Base-by-base conservation (phyloP, 1,284 basidiomycete species). In the Cutaneotrichosporon mucoides region DNA sequence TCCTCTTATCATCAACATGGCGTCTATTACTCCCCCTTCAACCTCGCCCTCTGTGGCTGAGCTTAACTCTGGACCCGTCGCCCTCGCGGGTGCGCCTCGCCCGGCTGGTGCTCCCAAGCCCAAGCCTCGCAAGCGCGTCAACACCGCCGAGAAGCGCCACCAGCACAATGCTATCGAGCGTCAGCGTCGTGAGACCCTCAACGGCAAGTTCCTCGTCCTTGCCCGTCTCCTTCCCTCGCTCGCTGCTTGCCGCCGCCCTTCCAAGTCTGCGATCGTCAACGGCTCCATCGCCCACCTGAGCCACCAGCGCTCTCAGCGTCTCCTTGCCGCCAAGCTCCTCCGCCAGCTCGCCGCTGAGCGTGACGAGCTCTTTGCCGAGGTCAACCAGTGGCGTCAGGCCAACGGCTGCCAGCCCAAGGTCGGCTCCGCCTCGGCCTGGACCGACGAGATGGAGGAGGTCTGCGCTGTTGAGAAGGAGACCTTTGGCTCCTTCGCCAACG, bases 161-260 rank as follows among this genome's bases (percentile, higher is more conserved):
- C 92, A 89, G 42, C 92, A 96, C 81, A 97, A 97, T 73, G 93
- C 93, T 37, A 90, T 95, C 60, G 93, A 96, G 80, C 84, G 93
- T 59, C 88, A 89, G 70, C 85, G 93, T 55, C 82, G 92, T 60
- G 93, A 96, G 81, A 92, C 89, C 38, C 81, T 96, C 62, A 96
- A 96, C 76, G 84, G 87, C 55, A 85, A 92, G 63, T 96, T 96
- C 81, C 80, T 93, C 69, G 88, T 64, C 68, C 88, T 95, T 58
- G 92, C 92, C 57, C 86, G 86, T 11, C 84, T 93, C 43, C 85
- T 95, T 13, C 92, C 92, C 55, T 90, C 92, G 75, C 86, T 95
- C 62, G 88, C 88, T 15, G 85, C 89, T 68, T 89, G 92, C 78
- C 88, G 92, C 64, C 86, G 93, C 48, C 93, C 92, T 1, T 92